Percentiles rank a stretch among this genome's conserved stretches.
These are phyloP conservation scores for Typha latifolia DNA, from an alignment of 176 grass and related monocot genomes.

Conservation along the genomic window DNA sequence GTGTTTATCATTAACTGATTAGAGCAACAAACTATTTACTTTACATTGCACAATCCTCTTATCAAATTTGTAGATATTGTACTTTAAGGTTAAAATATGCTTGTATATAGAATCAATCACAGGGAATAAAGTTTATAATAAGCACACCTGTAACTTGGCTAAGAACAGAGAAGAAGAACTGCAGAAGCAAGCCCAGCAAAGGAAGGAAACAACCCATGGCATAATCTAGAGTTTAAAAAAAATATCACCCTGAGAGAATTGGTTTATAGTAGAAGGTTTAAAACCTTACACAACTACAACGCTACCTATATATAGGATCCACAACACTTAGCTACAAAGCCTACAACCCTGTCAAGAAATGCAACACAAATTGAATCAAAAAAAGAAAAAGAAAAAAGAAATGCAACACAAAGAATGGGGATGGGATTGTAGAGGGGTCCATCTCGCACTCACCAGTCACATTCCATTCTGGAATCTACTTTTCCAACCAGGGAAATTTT, in stretches of 20 bases:
- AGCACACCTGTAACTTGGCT: slow-evolving; percentile 5
- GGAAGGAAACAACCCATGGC: neutral
- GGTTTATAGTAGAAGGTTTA: neutral
- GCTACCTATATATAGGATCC: neutral
- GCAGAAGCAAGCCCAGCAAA: slow-evolving; percentile 6
- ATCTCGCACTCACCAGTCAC: slow-evolving; percentile 4
- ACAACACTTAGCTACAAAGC: neutral
- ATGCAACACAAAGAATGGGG: neutral
- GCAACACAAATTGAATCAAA: neutral
- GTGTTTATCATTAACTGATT: neutral
- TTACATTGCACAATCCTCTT: neutral
- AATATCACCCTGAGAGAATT: neutral
- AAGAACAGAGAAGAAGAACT: neutral
- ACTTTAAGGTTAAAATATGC: neutral
- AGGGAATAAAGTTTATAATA: neutral
- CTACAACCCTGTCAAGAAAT: neutral
- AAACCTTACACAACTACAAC: neutral
- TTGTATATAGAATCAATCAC: neutral
- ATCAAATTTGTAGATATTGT: neutral
- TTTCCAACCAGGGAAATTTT: neutral
- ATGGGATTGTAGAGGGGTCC: neutral
- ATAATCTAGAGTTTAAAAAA: neutral
- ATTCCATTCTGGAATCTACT: slow-evolving; percentile 7
- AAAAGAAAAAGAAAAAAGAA: too few species aligned
- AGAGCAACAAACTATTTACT: neutral